Conservation (phyloP, 2,329 filamentous ascomycete genomes). For the Phialophora macrospora region DNA sequence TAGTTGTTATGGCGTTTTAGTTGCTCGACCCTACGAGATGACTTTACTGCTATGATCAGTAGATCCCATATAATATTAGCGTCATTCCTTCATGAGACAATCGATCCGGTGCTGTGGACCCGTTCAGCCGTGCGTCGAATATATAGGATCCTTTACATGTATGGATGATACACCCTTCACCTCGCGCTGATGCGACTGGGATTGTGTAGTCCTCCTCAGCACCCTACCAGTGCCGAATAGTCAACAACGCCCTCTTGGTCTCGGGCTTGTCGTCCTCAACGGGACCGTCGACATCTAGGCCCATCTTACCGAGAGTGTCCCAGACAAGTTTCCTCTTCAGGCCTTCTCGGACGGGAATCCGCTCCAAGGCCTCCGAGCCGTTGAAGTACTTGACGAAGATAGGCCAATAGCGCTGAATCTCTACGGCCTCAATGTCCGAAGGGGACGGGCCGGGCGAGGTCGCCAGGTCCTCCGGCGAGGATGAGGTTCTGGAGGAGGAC, state of each 20-base stretch:
- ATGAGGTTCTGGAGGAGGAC: constrained; percentile 40
- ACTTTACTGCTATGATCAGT: no score
- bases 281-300: constrained; percentile 50
- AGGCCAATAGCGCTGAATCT: constrained; percentile 71
- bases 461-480: constrained; percentile 40
- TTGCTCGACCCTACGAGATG: no score
- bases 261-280: constrained; percentile 35
- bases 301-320: constrained; percentile 65
- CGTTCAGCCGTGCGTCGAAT: no score
- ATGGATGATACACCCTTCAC: no score
- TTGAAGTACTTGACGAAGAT: constrained; percentile 85
- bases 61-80: no score
- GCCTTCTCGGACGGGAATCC: constrained; percentile 81
- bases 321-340: constrained; percentile 75
- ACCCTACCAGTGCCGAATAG: constrained; percentile 36
- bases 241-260: constrained; percentile 34
- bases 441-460: constrained; percentile 4
- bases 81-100: no score
- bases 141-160: no score
- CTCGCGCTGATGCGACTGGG: no score
- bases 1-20: no score
- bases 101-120: no score
- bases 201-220: neutral
- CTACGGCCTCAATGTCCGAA: constrained; percentile 24
- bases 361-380: constrained; percentile 80